phyloP scores from a whole-genome alignment of 2,329 filamentous ascomycete genomes.

The Uncinocarpus reesii region DNA sequence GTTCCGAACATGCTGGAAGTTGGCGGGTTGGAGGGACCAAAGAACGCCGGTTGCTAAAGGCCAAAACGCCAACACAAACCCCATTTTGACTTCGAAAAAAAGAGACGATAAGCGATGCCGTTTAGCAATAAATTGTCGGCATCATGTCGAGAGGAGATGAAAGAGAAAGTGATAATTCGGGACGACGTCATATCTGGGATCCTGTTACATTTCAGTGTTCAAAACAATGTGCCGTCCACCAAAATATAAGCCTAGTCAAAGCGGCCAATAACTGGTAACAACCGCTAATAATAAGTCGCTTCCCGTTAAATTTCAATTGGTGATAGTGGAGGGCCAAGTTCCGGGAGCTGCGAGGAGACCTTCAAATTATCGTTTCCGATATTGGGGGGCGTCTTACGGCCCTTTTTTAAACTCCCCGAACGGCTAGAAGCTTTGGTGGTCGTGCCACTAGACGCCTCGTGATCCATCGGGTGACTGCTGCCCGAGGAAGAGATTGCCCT shows the following conservation, averaged over 20 bases:
- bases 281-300: not conserved
- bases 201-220: too few species aligned
- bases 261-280: conserved; percentile 1
- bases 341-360: conserved; percentile 37
- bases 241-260: too few species aligned
- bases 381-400: conserved; percentile 21
- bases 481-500: conserved; percentile 55
- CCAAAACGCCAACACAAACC: not conserved
- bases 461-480: conserved; percentile 43
- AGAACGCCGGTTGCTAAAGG: not conserved
- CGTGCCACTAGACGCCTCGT: conserved; percentile 11
- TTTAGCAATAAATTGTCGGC: too few species aligned
- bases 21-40: not conserved
- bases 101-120: not conserved
- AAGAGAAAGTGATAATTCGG: too few species aligned
- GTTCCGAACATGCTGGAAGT: not conserved
- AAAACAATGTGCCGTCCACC: not conserved
- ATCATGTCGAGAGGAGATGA: too few species aligned
- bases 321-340: conserved; percentile 39
- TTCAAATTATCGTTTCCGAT: conserved; percentile 24
- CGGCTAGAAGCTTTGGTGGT: conserved; percentile 19
- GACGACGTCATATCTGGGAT: too few species aligned
- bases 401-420: conserved; percentile 24
- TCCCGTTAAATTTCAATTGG: conserved; percentile 34
- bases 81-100: not conserved